These are phyloP conservation scores for Rosa persica DNA, from an alignment of 306 rosid genomes.

Conservation along the genomic window DNA sequence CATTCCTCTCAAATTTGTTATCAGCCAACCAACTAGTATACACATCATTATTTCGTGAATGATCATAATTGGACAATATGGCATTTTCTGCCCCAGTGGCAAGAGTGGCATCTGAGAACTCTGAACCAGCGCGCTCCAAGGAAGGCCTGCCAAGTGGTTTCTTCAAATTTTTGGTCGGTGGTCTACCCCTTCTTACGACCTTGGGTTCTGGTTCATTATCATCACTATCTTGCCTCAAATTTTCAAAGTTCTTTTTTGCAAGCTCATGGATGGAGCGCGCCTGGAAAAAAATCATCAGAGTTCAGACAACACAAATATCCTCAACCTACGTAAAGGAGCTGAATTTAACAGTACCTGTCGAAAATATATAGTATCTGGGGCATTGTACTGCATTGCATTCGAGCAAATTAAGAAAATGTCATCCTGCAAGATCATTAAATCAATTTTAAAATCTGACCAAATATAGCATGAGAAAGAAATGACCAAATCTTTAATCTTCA, in stretches of 20 bases:
- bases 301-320: constrained; percentile 14
- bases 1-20: constrained; percentile 46
- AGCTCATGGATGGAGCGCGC: constrained; percentile 70
- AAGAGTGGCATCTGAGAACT: constrained; percentile 52
- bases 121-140: constrained; percentile 46
- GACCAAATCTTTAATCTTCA: background rate
- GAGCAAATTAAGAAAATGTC: constrained; percentile 60
- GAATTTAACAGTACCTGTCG: constrained; percentile 54
- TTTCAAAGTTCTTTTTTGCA: constrained; percentile 57
- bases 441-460: constrained; percentile 19
- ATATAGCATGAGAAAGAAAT: background rate
- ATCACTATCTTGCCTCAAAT: constrained; percentile 70
- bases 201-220: constrained; percentile 56
- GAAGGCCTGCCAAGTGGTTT: constrained; percentile 46
- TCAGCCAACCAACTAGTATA: constrained; percentile 39
- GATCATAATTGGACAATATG: constrained; percentile 37
- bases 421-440: constrained; percentile 42
- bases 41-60: constrained; percentile 44
- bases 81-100: constrained; percentile 52
- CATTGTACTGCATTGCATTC: constrained; percentile 75
- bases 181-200: constrained; percentile 67
- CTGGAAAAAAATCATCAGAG: constrained; percentile 31
- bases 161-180: constrained; percentile 58
- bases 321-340: background rate
- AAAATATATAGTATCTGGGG: constrained; percentile 68